These are phyloP conservation scores for Diaporthe vaccinii DNA, from an alignment of 2,329 filamentous ascomycete species.

Conservation along the genomic window DNA sequence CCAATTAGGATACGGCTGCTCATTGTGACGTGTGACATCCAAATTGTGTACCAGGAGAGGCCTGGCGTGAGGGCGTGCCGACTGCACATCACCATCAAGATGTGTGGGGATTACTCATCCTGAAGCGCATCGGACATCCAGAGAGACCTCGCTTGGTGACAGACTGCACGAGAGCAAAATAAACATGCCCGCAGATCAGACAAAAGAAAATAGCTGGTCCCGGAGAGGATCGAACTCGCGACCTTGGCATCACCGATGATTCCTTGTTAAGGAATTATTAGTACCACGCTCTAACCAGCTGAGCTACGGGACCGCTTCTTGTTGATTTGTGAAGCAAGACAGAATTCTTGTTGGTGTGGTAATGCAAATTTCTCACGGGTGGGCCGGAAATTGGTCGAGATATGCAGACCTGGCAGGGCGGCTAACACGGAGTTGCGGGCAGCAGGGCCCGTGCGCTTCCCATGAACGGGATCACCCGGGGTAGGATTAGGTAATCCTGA, in stretches of 20 bases:
- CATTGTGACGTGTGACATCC: too few species aligned
- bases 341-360: background rate
- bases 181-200: too few species aligned
- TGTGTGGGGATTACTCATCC: too few species aligned
- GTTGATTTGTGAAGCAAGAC: background rate
- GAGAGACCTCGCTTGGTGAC: too few species aligned
- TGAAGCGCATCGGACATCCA: too few species aligned
- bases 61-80: too few species aligned
- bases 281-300: slow-evolving; percentile 41
- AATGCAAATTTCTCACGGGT: background rate
- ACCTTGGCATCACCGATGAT: slow-evolving; percentile 37
- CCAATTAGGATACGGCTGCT: too few species aligned
- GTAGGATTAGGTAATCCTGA: background rate
- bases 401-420: background rate
- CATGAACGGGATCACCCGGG: background rate
- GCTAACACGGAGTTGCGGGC: background rate
- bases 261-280: slow-evolving; percentile 28
- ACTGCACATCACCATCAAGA: too few species aligned
- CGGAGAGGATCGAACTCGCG: slow-evolving; percentile 40
- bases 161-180: too few species aligned
- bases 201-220: slow-evolving; percentile 28
- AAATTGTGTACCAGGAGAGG: too few species aligned
- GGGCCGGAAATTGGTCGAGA: slow-evolving; percentile 4
- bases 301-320: slow-evolving; percentile 38
- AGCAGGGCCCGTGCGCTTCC: background rate